Base-by-base conservation (phyloP, 202 grass and related monocot species). In the Miscanthus sacchariflorus region DNA sequence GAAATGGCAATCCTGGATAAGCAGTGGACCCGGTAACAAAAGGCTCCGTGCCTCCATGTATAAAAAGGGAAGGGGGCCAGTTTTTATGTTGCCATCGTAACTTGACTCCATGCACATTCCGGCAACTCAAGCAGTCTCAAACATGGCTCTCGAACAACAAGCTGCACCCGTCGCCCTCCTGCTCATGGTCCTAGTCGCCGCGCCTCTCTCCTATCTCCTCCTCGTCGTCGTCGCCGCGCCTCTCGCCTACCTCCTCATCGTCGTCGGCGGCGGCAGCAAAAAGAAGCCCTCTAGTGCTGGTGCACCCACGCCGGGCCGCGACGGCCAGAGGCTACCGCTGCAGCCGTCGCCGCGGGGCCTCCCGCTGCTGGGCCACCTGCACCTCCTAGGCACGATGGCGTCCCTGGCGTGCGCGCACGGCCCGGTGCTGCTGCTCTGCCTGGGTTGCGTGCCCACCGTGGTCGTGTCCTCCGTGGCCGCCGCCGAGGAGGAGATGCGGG, bases 391-490 rank as follows among this genome's bases (percentile, higher is more conserved):
- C 39, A 6, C 39, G 39, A 68, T 95, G 27, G 80, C 76, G 21
- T 36, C 79, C 35, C 36, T 95, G 17, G 48, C 48, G 39, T 46
- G 36, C 0, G 58, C 72, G 30, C 90, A 95, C 40, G 89, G 91
- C 1, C 89, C 89, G 5, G 83, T 93, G 12, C 2, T 91, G 72
- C 88, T 89, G 9, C 87, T 95, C 58, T 72, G 87, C 3, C 48
- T 95, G 2, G 93, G 91, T 25, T 77, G 86, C 23, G 84, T 79
- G 30, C 91, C 76, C 5, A 50, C 68, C 48, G 88, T 93, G 12
- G 10, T 88, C 7, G 89, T 92, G 13, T 88, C 83, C 27, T 89
- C 93, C 0, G 75, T 87, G 1, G 54, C 71, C 11, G 83, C 38
- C n/a, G 91, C 90, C 4, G 79, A 83, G 48, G 83, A 91, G 48